phyloP scores from a whole-genome alignment of 1,139 yeast genomes.

The Saccharomycopsis crataegensis region DNA sequence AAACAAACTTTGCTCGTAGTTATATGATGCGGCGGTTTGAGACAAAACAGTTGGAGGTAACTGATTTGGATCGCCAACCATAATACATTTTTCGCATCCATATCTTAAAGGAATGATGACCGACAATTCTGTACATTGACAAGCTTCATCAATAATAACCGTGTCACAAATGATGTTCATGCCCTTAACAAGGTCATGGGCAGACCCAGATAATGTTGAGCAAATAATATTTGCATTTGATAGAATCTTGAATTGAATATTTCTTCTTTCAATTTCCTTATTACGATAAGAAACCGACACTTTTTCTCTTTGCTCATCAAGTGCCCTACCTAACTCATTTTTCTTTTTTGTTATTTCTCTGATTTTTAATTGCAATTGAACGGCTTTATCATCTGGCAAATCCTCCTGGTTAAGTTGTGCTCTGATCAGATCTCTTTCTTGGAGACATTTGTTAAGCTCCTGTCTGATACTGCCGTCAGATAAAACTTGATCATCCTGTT shows the following conservation, averaged over 20 bases:
- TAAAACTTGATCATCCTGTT: slow-evolving; percentile 30
- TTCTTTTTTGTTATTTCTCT: slow-evolving; percentile 52
- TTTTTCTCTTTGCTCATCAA: slow-evolving; percentile 75
- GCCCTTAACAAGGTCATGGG: slow-evolving; percentile 76
- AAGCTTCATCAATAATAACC: slow-evolving; percentile 97
- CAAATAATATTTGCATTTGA: slow-evolving; percentile 83
- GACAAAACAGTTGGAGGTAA: slow-evolving; percentile 98
- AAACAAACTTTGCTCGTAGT: slow-evolving; percentile 87
- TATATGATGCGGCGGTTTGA: slow-evolving; percentile 69
- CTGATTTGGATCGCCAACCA: slow-evolving; percentile 99
- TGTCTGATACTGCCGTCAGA: slow-evolving; percentile 43
- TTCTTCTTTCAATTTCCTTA: slow-evolving; percentile 71
- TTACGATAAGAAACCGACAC: slow-evolving; percentile 62
- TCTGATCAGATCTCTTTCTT: slow-evolving; percentile 44
- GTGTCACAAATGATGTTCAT: slow-evolving; percentile 77
- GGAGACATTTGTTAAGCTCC: slow-evolving; percentile 45
- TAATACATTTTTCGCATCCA: slow-evolving; percentile 84
- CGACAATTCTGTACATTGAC: slow-evolving; percentile 93
- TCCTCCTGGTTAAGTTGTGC: slow-evolving; percentile 30
- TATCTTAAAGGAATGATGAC: slow-evolving; percentile 89
- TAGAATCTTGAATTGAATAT: slow-evolving; percentile 64
- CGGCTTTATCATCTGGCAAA: slow-evolving; percentile 35
- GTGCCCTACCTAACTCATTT: slow-evolving; percentile 61
- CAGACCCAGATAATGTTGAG: slow-evolving; percentile 89
- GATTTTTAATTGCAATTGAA: slow-evolving; percentile 40